Evolutionary conservation across 495 filamentous ascomycete species (phyloP).

Genomic region (Xylaria acuta): DNA sequence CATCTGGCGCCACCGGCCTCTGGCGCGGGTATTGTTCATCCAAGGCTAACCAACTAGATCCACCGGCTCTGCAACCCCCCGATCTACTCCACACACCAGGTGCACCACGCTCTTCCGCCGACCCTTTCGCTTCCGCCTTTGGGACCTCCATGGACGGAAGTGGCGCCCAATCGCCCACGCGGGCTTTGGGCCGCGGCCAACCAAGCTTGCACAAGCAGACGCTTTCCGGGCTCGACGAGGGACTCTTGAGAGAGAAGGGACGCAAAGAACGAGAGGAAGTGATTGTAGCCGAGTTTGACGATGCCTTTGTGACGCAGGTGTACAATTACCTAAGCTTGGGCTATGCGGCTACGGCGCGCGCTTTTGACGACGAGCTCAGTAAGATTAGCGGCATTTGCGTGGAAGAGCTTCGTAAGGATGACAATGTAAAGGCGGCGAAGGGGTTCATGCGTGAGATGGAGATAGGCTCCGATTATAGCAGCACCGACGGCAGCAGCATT

Average conservation of each 20-base stretch:
- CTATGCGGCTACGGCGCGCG: conserved; percentile 81
- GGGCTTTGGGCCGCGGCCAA: conserved; percentile 26
- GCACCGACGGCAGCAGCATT: conserved; percentile 33
- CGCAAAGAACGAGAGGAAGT: conserved; percentile 58
- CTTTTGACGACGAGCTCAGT: conserved; percentile 81
- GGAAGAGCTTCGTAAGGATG: conserved; percentile 72
- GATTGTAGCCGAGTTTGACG: conserved; percentile 72
- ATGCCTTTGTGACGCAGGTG: conserved; percentile 90
- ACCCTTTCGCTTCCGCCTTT: conserved; percentile 51
- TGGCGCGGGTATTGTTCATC: conserved; percentile 72
- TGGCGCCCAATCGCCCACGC: conserved; percentile 27
- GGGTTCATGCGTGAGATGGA: conserved; percentile 73
- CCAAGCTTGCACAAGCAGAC: conserved; percentile 49
- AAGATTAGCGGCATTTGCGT: conserved; percentile 73
- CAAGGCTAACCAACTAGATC: conserved; percentile 46
- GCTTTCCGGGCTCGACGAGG: conserved; percentile 55
- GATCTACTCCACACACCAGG: conserved; percentile 50
- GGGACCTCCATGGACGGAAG: conserved; percentile 20
- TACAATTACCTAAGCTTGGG: conserved; percentile 95
- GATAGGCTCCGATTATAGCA: conserved; percentile 38
- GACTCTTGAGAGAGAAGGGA: conserved; percentile 55
- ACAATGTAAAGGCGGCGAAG: conserved; percentile 64
- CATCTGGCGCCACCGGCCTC: conserved; percentile 56
- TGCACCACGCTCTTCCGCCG: conserved; percentile 30
- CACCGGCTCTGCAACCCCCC: conserved; percentile 45